Base-by-base conservation (phyloP, 2,329 filamentous ascomycete genomes). In the Pseudogymnoascus sp. region DNA sequence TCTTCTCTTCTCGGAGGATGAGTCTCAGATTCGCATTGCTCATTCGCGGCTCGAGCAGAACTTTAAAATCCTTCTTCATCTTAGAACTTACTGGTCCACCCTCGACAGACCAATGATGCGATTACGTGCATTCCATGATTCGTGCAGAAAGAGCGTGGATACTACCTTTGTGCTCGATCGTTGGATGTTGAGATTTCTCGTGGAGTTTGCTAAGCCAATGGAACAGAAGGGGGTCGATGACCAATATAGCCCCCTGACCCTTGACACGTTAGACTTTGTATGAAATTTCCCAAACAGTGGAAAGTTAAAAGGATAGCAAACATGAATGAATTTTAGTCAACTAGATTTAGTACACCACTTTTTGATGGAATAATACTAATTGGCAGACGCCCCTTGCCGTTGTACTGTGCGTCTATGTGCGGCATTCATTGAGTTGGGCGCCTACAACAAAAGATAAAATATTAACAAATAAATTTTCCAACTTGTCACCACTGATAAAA, bases 31-130 rank as follows among this genome's bases (percentile, higher is more conserved):
- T 6, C 63, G 66, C 0, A 66, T 68, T 3, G 75, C 78, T 1
- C 72, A 72, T 33, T 64, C 63, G 6, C 71, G 74, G 4, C 70
- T 81, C 1, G 77, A 78, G 64, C 70, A 70, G 23, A 81, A 81
- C 62, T 81, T 80, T 62, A 70, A 75, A 64, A 75, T 77, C n/a
- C 68, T 81, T n/a, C 73, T 75, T 0, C 67, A 72, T 6, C 65
- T 81, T 30, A 69, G 75, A 38, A 69, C 66, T 2, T 76, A 75
- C 62, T 80, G 78, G 78, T 74, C 76, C 0, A 74, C 71, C 5
- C 67, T 76, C 5, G 75, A 77, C 62, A 65, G 72, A 2, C 71
- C 70, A 64, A 74, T 78, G 64, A 71, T 71, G 12, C 71, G 77
- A 0, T 70, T 80, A 4, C 69, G 73, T 52, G 72, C 73, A 1